Conservation (phyloP, 2,329 filamentous ascomycete species). For the Phyllosticta capitalensis region DNA sequence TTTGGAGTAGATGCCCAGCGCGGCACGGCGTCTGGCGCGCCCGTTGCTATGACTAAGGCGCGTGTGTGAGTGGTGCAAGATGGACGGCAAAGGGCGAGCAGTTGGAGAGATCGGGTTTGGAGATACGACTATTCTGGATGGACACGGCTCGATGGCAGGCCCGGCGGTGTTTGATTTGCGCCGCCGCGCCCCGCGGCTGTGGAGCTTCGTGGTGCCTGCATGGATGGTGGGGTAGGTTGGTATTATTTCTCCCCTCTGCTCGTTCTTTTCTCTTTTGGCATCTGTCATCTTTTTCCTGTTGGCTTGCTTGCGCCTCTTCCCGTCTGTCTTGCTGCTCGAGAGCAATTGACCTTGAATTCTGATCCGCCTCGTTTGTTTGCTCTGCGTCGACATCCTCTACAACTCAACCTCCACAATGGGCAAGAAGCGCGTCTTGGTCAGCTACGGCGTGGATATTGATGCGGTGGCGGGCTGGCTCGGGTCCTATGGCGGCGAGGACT, state of each 20-base stretch:
- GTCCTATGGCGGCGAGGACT: slow-evolving; percentile 65
- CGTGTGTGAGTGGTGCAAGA: not conserved
- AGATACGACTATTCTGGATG: not conserved
- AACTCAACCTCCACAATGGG: slow-evolving; percentile 23
- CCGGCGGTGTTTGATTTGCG: not conserved
- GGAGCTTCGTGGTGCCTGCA: not conserved
- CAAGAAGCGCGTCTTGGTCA: slow-evolving; percentile 45
- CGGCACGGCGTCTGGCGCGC: not conserved
- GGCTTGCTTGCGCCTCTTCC: slow-evolving; percentile 66
- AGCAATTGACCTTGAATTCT: not conserved
- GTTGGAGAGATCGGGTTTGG: not conserved
- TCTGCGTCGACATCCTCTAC: slow-evolving; percentile 34
- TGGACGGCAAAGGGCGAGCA: not conserved
- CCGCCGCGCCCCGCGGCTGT: too few species aligned
- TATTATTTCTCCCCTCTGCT: slow-evolving; percentile 54
- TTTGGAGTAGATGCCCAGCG: not conserved
- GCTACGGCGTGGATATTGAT: slow-evolving; percentile 65
- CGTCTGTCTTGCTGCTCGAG: not conserved
- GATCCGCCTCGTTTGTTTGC: slow-evolving; percentile 36
- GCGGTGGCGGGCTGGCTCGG: slow-evolving; percentile 67
- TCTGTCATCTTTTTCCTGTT: slow-evolving; percentile 86
- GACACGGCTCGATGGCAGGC: not conserved
- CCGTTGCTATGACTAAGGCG: too few species aligned
- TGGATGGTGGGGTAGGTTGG: too few species aligned
- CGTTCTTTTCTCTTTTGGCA: slow-evolving; percentile 64